Evolutionary conservation across 768 basidiomycete species (phyloP), one percentile per base, ranked within the genome.

Genomic region (Auricularia auricula-judae): DNA sequence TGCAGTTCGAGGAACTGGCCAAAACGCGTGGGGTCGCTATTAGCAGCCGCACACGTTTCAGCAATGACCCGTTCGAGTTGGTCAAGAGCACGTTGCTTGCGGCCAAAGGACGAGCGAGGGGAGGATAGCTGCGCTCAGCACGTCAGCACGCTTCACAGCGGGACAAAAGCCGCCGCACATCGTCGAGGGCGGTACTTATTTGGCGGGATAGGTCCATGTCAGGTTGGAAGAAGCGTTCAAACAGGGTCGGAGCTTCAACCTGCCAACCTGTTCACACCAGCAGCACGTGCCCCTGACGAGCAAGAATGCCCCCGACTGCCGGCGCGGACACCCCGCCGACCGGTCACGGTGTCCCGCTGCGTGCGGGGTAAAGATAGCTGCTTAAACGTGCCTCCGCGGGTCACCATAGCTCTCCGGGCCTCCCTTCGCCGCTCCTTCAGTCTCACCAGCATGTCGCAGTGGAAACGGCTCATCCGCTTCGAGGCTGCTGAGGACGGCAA

Each of bases 391-490:
- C 56, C 33, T 18, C 56, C 29, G 56, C 23, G 39, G 39, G 34
- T 4, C 23, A 29, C 56, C 53, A n/a, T 54, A 53, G n/a, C 56
- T 39, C 12, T 51, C 16, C 47, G 14, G 8, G 11, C 5, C 47
- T 18, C 47, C 21, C 47, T 51, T 18, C 16, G 5, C 21, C 47
- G 47, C 21, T 5, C 47, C 4, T 18, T 51, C 47, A 21, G 64
- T 29, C 23, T 29, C 8, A 8, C 39, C 39, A 42, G 8, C 8
- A 42, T 42, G 39, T 7, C 39, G 12, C 39, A 42, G 80, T 92
- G 90, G 90, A 84, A 84, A 39, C 85, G 90, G 62, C 81, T 92
- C 62, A 89, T 92, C 69, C 88, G 90, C 65, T 92, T 92, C 71
- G 80, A 89, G 36, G 90, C 90, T 23, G 80, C 76, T 14, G 91